Evolutionary conservation across 352 stramenopile species (phyloP), one percentile per base, ranked within the genome.

Genomic region (Aphanomyces astaci): DNA sequence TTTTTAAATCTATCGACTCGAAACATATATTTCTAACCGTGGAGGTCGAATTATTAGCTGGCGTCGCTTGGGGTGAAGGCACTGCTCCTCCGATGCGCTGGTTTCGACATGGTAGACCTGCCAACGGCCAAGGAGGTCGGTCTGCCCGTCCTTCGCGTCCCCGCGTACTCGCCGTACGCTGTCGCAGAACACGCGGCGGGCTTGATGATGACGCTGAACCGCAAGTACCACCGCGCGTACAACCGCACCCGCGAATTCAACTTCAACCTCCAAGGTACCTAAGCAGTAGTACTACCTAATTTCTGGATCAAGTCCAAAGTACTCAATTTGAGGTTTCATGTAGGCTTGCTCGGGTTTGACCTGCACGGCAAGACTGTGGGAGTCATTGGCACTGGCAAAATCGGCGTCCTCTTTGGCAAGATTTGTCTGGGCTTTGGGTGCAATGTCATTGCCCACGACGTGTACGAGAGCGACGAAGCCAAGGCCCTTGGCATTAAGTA

Each of bases 121-220:
- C 76, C 79, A 40, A 74, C 77, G 3, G 77, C 79, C 55, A 77
- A 84, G 66, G 81, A 87, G 60, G 77, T 91, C 0, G 76, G 69
- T 11, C 76, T 94, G 33, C 72, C 81, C 1, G 75, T 92, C 1
- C 70, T 81, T 15, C 81, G 84, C 31, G 84, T 92, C 1, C 83
- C 85, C 4, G 82, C 82, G 1, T 94, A 94, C 73, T 92, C 83
- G 15, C 85, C 85, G 0, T 87, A 86, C 68, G 84, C 86, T n/a
- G 82, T 94, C 5, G 86, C 86, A 0, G 86, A 94, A 65, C 84
- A 94, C 65, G 84, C 82, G 22, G 70, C 79, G 30, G 77, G 84
- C 24, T 75, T 94, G 32, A 81, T 94, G 75, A 83, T 92, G 82
- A 85, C 82, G 52, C 75, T 94, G 27, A 94, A 92, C 69, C 80